These are phyloP conservation scores for Acacia pycnantha DNA, from an alignment of 331 rosid species.

Conservation along the genomic window DNA sequence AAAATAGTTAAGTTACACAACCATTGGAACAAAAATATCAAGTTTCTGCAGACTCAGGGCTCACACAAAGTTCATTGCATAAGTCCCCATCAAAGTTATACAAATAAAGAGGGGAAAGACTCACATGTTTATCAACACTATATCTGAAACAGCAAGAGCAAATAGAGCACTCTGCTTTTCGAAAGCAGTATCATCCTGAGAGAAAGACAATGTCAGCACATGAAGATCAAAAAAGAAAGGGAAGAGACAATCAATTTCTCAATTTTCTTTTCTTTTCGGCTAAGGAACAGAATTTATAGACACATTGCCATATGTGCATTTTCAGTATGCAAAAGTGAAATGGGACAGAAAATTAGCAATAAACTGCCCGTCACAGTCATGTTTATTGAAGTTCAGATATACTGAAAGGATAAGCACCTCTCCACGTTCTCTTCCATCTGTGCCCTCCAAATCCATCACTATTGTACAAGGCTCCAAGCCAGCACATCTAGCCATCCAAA, in stretches of 20 bases:
- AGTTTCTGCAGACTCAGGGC: background rate
- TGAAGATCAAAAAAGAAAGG: constrained; percentile 17
- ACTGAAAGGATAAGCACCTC: constrained; percentile 57
- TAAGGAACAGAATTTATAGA: background rate
- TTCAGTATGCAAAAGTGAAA: constrained; percentile 5
- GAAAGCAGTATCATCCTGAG: constrained; percentile 88
- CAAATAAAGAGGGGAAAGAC: constrained; percentile 18
- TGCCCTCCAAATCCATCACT: constrained; percentile 96
- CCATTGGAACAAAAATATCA: constrained; percentile 5
- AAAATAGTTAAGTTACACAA: constrained; percentile 17
- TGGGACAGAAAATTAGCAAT: background rate
- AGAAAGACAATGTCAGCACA: constrained; percentile 19
- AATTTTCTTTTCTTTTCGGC: constrained; percentile 5
- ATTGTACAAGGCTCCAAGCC: constrained; percentile 95
- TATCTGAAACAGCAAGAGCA: constrained; percentile 92
- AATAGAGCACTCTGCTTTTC: constrained; percentile 97
- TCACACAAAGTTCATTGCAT: background rate
- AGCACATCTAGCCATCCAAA: constrained; percentile 80
- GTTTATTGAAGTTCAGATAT: constrained; percentile 18
- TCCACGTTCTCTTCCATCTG: constrained; percentile 98
- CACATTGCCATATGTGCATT: background rate
- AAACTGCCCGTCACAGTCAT: background rate
- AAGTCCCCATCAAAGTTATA: background rate
- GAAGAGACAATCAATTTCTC: constrained; percentile 1
- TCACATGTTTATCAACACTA: constrained; percentile 91